phyloP scores from a whole-genome alignment of 805 yeast species.

The Ogataea chonburiensis region DNA sequence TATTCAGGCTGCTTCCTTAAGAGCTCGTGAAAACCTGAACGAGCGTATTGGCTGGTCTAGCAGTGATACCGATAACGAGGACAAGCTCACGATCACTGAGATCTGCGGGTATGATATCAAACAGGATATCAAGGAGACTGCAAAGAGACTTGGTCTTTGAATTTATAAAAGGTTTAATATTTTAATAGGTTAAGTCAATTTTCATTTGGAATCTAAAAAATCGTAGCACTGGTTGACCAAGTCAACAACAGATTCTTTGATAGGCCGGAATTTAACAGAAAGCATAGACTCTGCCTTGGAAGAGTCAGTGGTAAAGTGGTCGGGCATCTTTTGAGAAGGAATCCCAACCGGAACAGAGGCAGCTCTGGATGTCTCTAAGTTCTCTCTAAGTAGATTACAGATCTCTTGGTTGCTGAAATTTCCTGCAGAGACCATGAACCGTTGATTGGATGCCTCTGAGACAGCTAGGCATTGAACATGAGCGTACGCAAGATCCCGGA shows the following conservation, averaged over 20 bases:
- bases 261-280: conserved; percentile 21
- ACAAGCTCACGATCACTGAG: conserved; percentile 33
- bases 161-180: not conserved
- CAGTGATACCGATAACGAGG: conserved; percentile 15
- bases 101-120: conserved; percentile 35
- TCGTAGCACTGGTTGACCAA: conserved; percentile 12
- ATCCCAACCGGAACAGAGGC: conserved; percentile 22
- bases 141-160: conserved; percentile 1
- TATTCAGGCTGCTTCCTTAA: conserved; percentile 33
- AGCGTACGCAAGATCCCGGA: conserved; percentile 43
- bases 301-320: conserved; percentile 30
- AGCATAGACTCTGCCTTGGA: conserved; percentile 24
- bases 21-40: conserved; percentile 34
- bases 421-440: conserved; percentile 34
- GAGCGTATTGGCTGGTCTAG: conserved; percentile 35
- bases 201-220: not conserved
- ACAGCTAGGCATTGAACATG: conserved; percentile 34
- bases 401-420: conserved; percentile 33
- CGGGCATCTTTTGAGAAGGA: conserved; percentile 25
- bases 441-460: conserved; percentile 31
- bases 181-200: no score
- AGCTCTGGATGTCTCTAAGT: conserved; percentile 15
- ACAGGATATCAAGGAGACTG: conserved; percentile 24
- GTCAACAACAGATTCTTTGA: conserved; percentile 17
- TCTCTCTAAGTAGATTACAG: conserved; percentile 21